phyloP scores from a whole-genome alignment of 139 green algal genomes.

The Micromonas pusilla region DNA sequence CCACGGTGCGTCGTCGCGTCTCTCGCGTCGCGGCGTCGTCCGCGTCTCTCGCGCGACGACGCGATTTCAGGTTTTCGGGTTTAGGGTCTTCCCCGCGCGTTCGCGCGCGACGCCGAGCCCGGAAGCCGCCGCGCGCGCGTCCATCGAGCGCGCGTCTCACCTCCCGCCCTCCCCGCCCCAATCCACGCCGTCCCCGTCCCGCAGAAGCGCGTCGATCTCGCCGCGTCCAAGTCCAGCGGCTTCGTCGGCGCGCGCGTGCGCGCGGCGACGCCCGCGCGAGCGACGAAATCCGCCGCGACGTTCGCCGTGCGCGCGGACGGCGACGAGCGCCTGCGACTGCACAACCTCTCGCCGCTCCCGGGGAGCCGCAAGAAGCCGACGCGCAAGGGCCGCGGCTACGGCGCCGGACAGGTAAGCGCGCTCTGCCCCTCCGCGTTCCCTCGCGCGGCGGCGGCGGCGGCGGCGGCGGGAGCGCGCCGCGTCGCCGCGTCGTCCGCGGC shows the following conservation, averaged over 20 bases:
- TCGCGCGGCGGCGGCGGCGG: no score
- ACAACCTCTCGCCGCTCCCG: constrained; percentile 81
- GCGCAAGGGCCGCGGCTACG: constrained; percentile 88
- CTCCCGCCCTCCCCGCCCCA: background rate
- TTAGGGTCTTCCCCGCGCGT: background rate
- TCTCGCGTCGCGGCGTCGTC: background rate
- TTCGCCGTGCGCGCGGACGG: constrained; percentile 6
- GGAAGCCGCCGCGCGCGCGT: no score
- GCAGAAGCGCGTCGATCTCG: background rate
- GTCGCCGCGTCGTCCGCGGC: background rate
- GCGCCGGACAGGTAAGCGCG: constrained; percentile 70
- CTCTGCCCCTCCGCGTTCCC: no score
- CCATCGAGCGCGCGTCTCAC: background rate
- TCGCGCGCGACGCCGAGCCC: background rate
- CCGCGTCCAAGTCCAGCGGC: constrained; percentile 7
- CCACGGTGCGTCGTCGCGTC: background rate
- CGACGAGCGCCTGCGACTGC: constrained; percentile 64
- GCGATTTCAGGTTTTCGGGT: background rate
- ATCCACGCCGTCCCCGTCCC: background rate
- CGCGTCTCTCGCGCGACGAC: no score
- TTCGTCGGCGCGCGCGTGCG: background rate
- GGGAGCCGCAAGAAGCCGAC: constrained; percentile 65
- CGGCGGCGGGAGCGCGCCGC: background rate
- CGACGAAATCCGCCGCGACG: background rate
- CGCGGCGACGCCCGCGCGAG: background rate